Evolutionary conservation across 208 protist genomes (phyloP).

Genomic region (Leishmania braziliensis): DNA sequence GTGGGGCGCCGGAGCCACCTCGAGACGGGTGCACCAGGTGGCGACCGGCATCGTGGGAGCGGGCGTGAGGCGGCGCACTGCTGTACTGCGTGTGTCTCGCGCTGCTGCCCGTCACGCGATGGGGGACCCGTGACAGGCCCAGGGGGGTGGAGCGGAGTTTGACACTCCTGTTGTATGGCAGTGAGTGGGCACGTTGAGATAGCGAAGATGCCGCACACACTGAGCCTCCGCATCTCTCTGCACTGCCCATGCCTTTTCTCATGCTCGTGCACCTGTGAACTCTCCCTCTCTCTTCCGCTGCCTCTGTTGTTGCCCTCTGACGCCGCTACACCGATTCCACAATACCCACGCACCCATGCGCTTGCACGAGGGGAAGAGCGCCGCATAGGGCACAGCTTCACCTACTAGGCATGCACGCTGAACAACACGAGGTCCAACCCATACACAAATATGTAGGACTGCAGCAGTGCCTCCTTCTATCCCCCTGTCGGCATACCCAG

Average conservation of each 20-base stretch:
- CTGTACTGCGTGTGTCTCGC: background rate
- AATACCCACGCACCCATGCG: background rate
- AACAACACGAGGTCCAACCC: too few species aligned
- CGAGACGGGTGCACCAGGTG: background rate
- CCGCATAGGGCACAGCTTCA: background rate
- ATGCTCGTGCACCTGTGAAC: background rate
- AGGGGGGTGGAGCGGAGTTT: too few species aligned
- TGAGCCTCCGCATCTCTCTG: background rate
- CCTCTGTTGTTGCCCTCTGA: background rate
- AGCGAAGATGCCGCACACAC: background rate
- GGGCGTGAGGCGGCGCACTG: background rate
- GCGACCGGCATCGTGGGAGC: background rate
- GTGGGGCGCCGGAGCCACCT: too few species aligned
- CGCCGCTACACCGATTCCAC: background rate
- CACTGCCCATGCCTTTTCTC: background rate
- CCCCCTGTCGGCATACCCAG: background rate
- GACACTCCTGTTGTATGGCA: background rate
- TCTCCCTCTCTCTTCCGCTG: background rate
- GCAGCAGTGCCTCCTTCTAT: too few species aligned
- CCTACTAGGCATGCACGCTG: too few species aligned
- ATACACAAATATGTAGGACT: too few species aligned
- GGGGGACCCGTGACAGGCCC: background rate
- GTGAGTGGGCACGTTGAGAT: background rate
- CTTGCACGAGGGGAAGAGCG: background rate
- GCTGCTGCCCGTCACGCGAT: background rate